A percentile compares a stretch with the other conserved stretches of the same genome.
Conservation (phyloP, 345 rosid species). For the Camelina laxa region DNA sequence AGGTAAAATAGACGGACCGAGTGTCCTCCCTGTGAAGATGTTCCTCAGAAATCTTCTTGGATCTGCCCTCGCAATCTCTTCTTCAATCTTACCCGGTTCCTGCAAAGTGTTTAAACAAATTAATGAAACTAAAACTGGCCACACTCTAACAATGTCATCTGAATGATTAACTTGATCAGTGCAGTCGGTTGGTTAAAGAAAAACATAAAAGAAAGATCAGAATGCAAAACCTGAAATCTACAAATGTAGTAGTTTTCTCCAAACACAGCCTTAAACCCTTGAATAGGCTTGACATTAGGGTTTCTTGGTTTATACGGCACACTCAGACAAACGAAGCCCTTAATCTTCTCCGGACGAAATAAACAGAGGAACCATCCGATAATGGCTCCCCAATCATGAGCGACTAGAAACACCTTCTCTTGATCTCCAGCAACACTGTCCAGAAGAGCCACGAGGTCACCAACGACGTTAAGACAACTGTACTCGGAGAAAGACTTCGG, state of each 20-base stretch:
- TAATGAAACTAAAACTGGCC: neutral
- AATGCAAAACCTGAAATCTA: slow-evolving; percentile 76
- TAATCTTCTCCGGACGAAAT: slow-evolving; percentile 70
- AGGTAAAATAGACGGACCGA: slow-evolving; percentile 60
- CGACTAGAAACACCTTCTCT: slow-evolving; percentile 71
- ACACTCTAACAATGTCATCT: neutral
- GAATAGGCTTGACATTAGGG: slow-evolving; percentile 62
- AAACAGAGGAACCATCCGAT: slow-evolving; percentile 79
- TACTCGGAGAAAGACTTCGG: slow-evolving; percentile 56
- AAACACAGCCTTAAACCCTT: slow-evolving; percentile 53
- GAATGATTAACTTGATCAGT: neutral
- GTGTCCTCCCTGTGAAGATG: slow-evolving; percentile 46
- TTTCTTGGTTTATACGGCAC: slow-evolving; percentile 75
- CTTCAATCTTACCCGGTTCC: slow-evolving; percentile 70
- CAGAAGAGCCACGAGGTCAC: slow-evolving; percentile 64
- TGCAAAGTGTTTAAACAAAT: slow-evolving; percentile 29
- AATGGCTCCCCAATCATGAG: slow-evolving; percentile 82
- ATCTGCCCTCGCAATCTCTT: slow-evolving; percentile 52
- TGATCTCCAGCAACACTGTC: slow-evolving; percentile 60
- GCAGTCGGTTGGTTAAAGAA: neutral
- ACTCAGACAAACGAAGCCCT: slow-evolving; percentile 63
- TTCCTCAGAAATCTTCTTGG: slow-evolving; percentile 49
- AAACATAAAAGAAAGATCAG: neutral
- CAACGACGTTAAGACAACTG: slow-evolving; percentile 61
- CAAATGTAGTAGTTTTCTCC: slow-evolving; percentile 87